Evolutionary conservation across 257 asterid genomes (phyloP), one percentile per base, ranked within the genome.

Genomic region (Salvia hispanica): DNA sequence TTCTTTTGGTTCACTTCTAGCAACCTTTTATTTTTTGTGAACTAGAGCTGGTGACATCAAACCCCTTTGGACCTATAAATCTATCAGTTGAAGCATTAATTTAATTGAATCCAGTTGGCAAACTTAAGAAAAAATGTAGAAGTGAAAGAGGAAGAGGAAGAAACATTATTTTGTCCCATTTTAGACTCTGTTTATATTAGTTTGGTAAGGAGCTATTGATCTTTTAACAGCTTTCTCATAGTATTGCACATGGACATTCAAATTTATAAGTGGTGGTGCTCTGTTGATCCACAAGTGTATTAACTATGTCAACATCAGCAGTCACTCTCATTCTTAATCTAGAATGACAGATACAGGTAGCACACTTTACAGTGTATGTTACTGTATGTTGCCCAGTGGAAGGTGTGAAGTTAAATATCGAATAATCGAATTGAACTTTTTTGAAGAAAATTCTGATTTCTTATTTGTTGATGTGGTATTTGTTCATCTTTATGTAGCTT

Each of bases 401-500:
- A 45, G 31, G 31, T 25, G 31, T 25, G 31, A 25, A 25, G 31
- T 25, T 25, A 25, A 21, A 25, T 25, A 25, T 60, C 31, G 44
- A 71, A 55, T 55, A 34, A 15, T 61, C 25, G 31, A 56, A 36
- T 33, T 36, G n/a, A 14, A 3, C 59, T 34, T 42, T 21, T 33
- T 42, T 12, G 31, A 0, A 25, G 31, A 25, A 25, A 25, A 25
- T 25, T 37, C 21, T 12, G 9, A 42, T 11, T 52, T 3, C 16
- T 45, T 50, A 9, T 66, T 13, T 66, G 36, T 58, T 53, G 64
- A 43, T 62, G 54, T 58, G 66, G 77, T 21, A 18, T 39, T 39
- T 64, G 48, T 64, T 64, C 76, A 39, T 68, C 48, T 67, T 21
- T 40, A 67, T 57, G 21, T 34, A 56, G 63, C 63, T 18, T 47